These are phyloP conservation scores for Trichoderma reesei DNA, from an alignment of 495 filamentous ascomycete genomes.

Conservation along the genomic window DNA sequence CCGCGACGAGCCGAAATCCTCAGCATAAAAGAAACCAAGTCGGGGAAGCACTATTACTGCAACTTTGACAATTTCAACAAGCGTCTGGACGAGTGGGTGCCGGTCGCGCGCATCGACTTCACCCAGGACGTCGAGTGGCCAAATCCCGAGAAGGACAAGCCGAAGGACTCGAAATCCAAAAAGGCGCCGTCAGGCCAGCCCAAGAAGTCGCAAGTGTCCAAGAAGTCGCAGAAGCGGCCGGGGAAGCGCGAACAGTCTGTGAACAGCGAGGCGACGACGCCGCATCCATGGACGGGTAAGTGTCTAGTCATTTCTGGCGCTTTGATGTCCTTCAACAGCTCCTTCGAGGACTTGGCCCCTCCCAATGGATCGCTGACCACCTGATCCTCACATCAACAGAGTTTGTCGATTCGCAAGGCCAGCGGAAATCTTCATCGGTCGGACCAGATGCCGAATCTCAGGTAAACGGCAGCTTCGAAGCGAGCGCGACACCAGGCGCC, in stretches of 20 bases:
- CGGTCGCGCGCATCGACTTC: constrained; percentile 71
- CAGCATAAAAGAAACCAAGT: constrained; percentile 74
- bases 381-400: constrained; percentile 10
- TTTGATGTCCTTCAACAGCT: too few species aligned
- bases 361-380: too few species aligned
- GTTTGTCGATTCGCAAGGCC: constrained; percentile 25
- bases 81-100: constrained; percentile 94
- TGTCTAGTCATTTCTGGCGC: not conserved
- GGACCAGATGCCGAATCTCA: constrained; percentile 29
- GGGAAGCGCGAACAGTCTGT: constrained; percentile 39
- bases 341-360: not conserved
- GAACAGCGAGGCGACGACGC: constrained; percentile 34
- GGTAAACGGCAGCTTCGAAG: constrained; percentile 22
- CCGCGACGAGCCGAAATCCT: constrained; percentile 87
- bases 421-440: constrained; percentile 24
- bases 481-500: constrained; percentile 33
- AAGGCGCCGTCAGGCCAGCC: constrained; percentile 26
- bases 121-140: constrained; percentile 48
- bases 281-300: constrained; percentile 31
- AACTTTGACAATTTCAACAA: constrained; percentile 99
- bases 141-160: constrained; percentile 45
- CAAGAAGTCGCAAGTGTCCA: constrained; percentile 38
- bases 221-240: constrained; percentile 48
- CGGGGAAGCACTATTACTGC: constrained; percentile 79
- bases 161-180: constrained; percentile 41